These are phyloP conservation scores for Euphorbia peplus DNA, from an alignment of 345 rosid species.

Conservation along the genomic window DNA sequence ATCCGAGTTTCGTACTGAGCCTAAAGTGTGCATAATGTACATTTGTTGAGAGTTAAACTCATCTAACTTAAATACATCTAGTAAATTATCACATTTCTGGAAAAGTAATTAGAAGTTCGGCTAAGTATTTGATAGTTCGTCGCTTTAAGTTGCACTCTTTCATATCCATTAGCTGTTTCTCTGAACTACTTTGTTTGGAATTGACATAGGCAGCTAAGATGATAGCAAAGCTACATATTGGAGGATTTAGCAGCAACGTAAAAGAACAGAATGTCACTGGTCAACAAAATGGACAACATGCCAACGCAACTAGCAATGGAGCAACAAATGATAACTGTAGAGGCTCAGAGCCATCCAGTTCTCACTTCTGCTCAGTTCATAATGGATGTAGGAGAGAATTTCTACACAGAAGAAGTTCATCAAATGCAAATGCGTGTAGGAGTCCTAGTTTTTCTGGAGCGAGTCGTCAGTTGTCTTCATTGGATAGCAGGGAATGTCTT, in stretches of 20 bases:
- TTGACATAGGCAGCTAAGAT: conserved; percentile 59
- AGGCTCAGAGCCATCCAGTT: conserved; percentile 29
- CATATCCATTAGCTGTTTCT: neutral
- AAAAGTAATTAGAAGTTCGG: neutral
- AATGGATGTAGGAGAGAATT: conserved; percentile 23
- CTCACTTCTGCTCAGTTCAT: conserved; percentile 13
- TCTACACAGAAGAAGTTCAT: conserved; percentile 22
- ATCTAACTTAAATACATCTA: neutral
- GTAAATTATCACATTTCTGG: neutral
- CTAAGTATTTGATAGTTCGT: neutral
- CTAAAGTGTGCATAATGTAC: neutral
- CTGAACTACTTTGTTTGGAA: conserved; percentile 11
- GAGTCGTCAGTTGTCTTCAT: conserved; percentile 24
- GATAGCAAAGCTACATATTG: conserved; percentile 55
- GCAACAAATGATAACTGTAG: conserved; percentile 16
- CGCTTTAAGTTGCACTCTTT: neutral
- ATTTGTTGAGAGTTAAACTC: neutral
- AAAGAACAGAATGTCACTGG: conserved; percentile 28
- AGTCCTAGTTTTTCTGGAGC: conserved; percentile 27
- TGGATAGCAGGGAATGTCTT: conserved; percentile 28
- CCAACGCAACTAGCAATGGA: conserved; percentile 20
- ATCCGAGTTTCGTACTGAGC: too few relatives aligned
- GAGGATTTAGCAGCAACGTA: conserved; percentile 29
- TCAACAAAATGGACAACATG: conserved; percentile 20
- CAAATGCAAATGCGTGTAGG: conserved; percentile 24